A percentile compares a stretch with the other conserved stretches of the same genome.
These are phyloP conservation scores for Xylaria nigripes DNA, from an alignment of 495 filamentous ascomycete species.

Conservation along the genomic window DNA sequence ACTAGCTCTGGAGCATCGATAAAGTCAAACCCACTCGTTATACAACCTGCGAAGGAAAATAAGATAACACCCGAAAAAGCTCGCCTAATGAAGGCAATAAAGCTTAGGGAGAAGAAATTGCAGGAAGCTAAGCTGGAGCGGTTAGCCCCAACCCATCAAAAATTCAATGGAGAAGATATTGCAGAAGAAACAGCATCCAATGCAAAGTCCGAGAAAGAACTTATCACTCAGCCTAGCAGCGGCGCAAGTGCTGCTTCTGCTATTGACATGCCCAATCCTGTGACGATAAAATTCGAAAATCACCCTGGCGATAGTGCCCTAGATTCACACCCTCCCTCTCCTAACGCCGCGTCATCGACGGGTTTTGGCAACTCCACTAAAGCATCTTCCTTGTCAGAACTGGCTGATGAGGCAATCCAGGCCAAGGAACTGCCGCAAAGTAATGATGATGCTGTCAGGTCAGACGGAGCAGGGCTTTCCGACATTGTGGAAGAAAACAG, in stretches of 20 bases:
- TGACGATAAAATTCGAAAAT: slow-evolving; percentile 25
- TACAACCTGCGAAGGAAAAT: slow-evolving; percentile 40
- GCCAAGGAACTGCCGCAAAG: slow-evolving; percentile 12
- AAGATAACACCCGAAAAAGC: slow-evolving; percentile 82
- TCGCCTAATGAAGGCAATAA: slow-evolving; percentile 85
- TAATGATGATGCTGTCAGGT: slow-evolving; percentile 12
- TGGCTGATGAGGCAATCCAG: slow-evolving; percentile 44
- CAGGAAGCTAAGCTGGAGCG: slow-evolving; percentile 33
- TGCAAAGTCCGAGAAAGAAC: slow-evolving; percentile 9
- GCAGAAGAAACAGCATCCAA: slow-evolving; percentile 18
- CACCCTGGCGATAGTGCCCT: slow-evolving; percentile 27
- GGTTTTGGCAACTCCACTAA: slow-evolving; percentile 46
- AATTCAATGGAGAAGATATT: slow-evolving; percentile 5
- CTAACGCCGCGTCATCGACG: slow-evolving; percentile 34
- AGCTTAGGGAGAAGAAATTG: slow-evolving; percentile 72
- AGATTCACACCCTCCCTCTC: slow-evolving; percentile 47
- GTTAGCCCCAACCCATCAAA: slow-evolving; percentile 5
- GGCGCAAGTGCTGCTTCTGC: slow-evolving; percentile 33
- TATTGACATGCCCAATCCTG: slow-evolving; percentile 27
- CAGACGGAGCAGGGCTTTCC: slow-evolving; percentile 2
- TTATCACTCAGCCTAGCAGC: slow-evolving; percentile 12
- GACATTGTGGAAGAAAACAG: neutral
- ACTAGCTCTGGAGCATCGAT: slow-evolving; percentile 47
- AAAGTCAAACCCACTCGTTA: slow-evolving; percentile 33
- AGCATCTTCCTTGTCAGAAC: slow-evolving; percentile 48